These are phyloP conservation scores for Zanthoxylum bungeanum DNA, from an alignment of 345 rosid genomes.

Conservation along the genomic window DNA sequence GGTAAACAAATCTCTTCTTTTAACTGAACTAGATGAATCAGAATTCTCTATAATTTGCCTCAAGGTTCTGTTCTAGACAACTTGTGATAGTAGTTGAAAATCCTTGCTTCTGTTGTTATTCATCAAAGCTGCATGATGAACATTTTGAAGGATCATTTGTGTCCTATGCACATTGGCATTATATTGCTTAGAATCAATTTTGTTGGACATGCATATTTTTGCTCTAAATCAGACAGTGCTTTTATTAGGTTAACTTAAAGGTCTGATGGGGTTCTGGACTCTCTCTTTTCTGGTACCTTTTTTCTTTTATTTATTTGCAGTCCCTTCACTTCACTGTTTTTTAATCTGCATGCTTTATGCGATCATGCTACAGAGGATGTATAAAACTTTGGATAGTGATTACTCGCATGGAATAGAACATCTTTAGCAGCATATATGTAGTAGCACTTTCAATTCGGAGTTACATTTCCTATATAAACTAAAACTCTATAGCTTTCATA, in stretches of 20 bases:
- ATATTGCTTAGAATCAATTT: not conserved
- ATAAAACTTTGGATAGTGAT: no score
- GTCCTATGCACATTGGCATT: not conserved
- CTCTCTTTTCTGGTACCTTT: not conserved
- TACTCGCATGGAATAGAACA: no score
- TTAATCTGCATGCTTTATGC: not conserved
- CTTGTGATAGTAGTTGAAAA: not conserved
- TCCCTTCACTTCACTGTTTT: not conserved
- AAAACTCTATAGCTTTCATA: not conserved
- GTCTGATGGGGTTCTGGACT: not conserved
- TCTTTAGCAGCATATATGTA: no score
- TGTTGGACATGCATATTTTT: not conserved
- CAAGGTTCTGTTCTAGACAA: not conserved
- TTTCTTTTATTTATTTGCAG: not conserved
- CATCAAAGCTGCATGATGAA: not conserved
- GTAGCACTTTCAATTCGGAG: not conserved
- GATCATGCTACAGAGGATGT: not conserved
- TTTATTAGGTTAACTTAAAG: not conserved
- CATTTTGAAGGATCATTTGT: not conserved
- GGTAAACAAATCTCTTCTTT: not conserved
- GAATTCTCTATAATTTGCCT: not conserved
- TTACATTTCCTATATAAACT: not conserved
- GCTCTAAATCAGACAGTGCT: not conserved
- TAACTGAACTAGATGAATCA: not conserved
- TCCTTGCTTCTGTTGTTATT: not conserved